Conservation (phyloP, 139 green algal species). For the Closterium sp. region DNA sequence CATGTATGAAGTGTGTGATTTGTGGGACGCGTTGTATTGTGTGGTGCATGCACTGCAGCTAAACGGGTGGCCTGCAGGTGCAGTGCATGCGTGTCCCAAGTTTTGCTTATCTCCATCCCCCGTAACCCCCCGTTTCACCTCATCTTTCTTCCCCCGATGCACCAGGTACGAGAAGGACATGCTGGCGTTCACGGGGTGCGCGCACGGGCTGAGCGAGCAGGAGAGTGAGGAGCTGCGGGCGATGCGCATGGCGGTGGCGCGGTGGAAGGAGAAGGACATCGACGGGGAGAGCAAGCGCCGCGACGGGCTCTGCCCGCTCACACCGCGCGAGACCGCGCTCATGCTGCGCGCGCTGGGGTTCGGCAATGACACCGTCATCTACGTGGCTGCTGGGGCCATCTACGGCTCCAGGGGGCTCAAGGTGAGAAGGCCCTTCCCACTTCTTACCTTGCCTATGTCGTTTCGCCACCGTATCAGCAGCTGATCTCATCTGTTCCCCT, state of each 20-base stretch:
- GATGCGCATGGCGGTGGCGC: constrained; percentile 8
- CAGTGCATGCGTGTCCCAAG: too few relatives aligned
- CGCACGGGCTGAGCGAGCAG: constrained; percentile 5
- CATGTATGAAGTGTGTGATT: too few relatives aligned
- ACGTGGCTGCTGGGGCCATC: constrained; percentile 40
- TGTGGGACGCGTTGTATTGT: too few relatives aligned
- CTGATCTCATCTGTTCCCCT: neutral
- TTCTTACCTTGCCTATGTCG: neutral
- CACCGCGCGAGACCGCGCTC: constrained; percentile 20
- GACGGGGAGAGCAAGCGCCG: constrained; percentile 19
- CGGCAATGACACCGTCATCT: constrained; percentile 18
- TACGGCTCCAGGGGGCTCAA: constrained; percentile 10
- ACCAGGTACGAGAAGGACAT: constrained; percentile 51
- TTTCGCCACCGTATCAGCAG: too few relatives aligned
- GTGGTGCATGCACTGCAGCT: too few relatives aligned
- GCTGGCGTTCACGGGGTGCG: constrained; percentile 44
- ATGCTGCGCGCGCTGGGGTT: constrained; percentile 39
- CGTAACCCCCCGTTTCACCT: too few relatives aligned
- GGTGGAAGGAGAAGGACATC: constrained; percentile 53
- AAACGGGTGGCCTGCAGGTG: too few relatives aligned
- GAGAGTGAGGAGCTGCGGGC: constrained; percentile 30
- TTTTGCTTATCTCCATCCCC: too few relatives aligned
- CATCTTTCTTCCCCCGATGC: too few relatives aligned
- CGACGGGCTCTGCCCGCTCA: constrained; percentile 37
- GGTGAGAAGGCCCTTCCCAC: neutral